These are phyloP conservation scores for Bacterosira constricta DNA, from an alignment of 108 stramenopile genomes.

Conservation along the genomic window DNA sequence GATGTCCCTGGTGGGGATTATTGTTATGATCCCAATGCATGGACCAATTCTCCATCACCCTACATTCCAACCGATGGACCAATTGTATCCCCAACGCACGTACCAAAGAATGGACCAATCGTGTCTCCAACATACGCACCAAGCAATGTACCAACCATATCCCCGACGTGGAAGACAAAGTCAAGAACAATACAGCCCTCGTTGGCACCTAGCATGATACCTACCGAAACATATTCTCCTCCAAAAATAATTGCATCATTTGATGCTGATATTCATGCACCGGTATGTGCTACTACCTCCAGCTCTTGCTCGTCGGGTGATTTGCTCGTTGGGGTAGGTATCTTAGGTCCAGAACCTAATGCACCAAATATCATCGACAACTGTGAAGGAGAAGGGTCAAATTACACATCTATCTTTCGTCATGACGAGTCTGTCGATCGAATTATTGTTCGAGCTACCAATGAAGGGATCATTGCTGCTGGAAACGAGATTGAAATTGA, in stretches of 20 bases:
- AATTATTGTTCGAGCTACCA: constrained; percentile 4
- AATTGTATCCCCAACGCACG: too few relatives aligned
- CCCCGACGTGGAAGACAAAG: too few relatives aligned
- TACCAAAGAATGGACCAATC: too few relatives aligned
- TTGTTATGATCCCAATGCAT: constrained; percentile 28
- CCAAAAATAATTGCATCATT: background rate
- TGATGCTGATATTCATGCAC: background rate
- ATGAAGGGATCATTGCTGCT: background rate
- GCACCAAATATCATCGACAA: constrained; percentile 12
- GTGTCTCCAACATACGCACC: too few relatives aligned
- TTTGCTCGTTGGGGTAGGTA: background rate
- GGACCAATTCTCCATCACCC: too few relatives aligned
- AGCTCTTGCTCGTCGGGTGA: background rate
- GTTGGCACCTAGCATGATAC: background rate
- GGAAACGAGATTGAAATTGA: constrained; percentile 7
- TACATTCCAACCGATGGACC: too few relatives aligned
- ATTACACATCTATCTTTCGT: background rate
- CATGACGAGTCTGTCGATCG: constrained; percentile 15
- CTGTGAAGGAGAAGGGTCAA: constrained; percentile 6
- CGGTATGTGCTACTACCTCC: background rate
- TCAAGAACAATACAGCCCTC: background rate
- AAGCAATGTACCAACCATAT: too few relatives aligned
- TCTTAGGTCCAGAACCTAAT: background rate
- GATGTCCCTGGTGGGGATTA: constrained; percentile 49
- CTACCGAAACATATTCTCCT: background rate